Base-by-base conservation (phyloP, 768 basidiomycete genomes). In the Sarcomyxa edulis region DNA sequence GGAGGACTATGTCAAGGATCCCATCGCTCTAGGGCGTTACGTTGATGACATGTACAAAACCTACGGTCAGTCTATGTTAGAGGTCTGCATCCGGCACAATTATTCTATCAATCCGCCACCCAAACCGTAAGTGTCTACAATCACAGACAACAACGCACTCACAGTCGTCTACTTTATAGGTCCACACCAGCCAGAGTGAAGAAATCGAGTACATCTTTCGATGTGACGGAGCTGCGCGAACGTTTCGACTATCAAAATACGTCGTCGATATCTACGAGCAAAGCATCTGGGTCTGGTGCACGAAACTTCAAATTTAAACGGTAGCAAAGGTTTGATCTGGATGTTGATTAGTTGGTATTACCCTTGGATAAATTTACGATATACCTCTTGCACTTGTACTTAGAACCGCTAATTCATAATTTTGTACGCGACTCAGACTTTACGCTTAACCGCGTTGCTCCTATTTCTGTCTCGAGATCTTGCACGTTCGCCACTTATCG, bases 21-120 rank as follows among this genome's bases (percentile, higher is more conserved):
- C 81, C 18, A 59, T 60, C 18, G 51, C 58, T 4, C 60, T 61
- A 10, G 74, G 75, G 72, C 58, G 72, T 53, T 35, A 55, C 24
- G 55, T 56, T 1, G 51, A 64, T 4, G 29, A 47, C 1, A 56
- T 58, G 42, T 69, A 51, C 40, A 44, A 46, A 3, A 46, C 51
- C 14, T 64, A 62, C 40, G 69, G 68, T 11, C 48, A 52, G n/a
- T 45, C 46, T 18, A 68, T 72, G 38, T 55, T 72, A 27, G 44
- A 56, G 6, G 43, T 68, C 24, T 70, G 66, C 44, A 61, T 62
- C 24, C 47, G 53, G 14, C 49, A 64, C 22, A 63, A 52, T 27
- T 33, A 23, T 11, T 27, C 6, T 12, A n/a, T 16, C 11, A 4
- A 12, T 9, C 18, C 35, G 9, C 44, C 38, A n/a, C 27, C 27